Base-by-base conservation (phyloP, 2,329 filamentous ascomycete genomes). In the Hypomyces perniciosus region DNA sequence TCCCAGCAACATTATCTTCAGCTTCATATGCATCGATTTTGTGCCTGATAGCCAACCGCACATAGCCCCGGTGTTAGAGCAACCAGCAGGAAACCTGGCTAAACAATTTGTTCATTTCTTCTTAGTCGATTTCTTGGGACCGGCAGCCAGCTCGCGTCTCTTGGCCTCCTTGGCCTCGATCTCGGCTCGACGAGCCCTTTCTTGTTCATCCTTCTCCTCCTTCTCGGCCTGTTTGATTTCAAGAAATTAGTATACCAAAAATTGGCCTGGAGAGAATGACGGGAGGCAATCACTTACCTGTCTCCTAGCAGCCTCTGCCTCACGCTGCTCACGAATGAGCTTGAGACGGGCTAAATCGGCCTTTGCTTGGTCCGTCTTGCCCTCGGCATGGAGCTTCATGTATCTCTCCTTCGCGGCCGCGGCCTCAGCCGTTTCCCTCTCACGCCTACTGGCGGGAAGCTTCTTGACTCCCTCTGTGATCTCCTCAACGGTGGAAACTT, bases 321-420 rank as follows among this genome's bases (percentile, higher is more conserved):
- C 91, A 56, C 93, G 82, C 73, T 90, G 86, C 77, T 96, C 89
- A 44, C 85, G 83, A 59, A 99, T 90, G 53, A 92, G 66, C 68
- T 77, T 83, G 63, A 99, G 72, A 50, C 93, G 81, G 53, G 90
- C 92, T 59, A 97, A 65, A 70, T 99, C 93, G 5, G 88, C 85
- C 67, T 89, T 86, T 44, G 92, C 91, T 77, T 96, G 88, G 54
- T 99, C 93, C 41, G 93, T 97, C 83, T 97, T 97, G 63, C 92
- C 92, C 65, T 90, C 87, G 51, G 90, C 88, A 64, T 96, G 92
- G 61, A 96, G 70, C 72, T 95, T 95, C 76, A 90, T 81, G 65
- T 96, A 96, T 59, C 84, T 80, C 75, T 96, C 91, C 68, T 90
- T 91, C 30, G 89, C 90, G 66, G 92, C 87, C 56, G 86, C 85